A percentile compares a stretch with the other conserved stretches of the same genome.
phyloP scores from a whole-genome alignment of 148 eudicot genomes.

The Rhododendron mucronatum region DNA sequence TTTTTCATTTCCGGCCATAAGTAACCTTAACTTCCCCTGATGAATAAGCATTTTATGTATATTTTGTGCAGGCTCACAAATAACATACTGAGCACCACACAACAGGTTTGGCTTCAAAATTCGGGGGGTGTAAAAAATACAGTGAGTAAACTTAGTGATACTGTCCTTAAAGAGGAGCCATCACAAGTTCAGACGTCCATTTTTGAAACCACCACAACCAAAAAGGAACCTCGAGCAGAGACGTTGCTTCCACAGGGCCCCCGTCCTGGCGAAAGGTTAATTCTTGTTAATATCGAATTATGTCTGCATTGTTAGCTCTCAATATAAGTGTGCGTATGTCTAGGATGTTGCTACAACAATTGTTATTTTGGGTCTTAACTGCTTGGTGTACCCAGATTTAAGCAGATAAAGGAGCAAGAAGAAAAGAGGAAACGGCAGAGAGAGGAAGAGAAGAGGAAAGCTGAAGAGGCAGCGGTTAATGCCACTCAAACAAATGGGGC shows the following conservation, averaged over 20 bases:
- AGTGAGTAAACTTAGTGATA: constrained; percentile 36
- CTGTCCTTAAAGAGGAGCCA: constrained; percentile 34
- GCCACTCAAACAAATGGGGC: constrained; percentile 20
- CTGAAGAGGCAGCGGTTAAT: constrained; percentile 29
- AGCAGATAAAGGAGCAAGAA: constrained; percentile 85
- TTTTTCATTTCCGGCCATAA: background rate
- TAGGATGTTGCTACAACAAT: background rate
- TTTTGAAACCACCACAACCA: constrained; percentile 27
- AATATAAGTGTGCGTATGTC: background rate
- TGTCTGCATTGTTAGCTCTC: background rate
- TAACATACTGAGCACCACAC: constrained; percentile 85
- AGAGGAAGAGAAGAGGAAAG: constrained; percentile 53
- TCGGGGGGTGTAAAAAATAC: constrained; percentile 75
- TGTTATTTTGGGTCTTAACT: constrained; percentile 4
- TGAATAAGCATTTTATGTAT: background rate
- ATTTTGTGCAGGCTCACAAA: constrained; percentile 70
- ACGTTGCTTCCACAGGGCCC: constrained; percentile 40
- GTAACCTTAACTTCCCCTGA: background rate
- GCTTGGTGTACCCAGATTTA: constrained; percentile 50
- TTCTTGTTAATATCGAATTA: background rate
- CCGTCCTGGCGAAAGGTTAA: constrained; percentile 88
- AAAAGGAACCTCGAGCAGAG: constrained; percentile 26
- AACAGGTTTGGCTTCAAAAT: constrained; percentile 91
- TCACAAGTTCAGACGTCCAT: constrained; percentile 27
- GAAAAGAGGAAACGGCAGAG: constrained; percentile 53